phyloP scores from a whole-genome alignment of 2,329 filamentous ascomycete species.

The Fusarium nodosum region DNA sequence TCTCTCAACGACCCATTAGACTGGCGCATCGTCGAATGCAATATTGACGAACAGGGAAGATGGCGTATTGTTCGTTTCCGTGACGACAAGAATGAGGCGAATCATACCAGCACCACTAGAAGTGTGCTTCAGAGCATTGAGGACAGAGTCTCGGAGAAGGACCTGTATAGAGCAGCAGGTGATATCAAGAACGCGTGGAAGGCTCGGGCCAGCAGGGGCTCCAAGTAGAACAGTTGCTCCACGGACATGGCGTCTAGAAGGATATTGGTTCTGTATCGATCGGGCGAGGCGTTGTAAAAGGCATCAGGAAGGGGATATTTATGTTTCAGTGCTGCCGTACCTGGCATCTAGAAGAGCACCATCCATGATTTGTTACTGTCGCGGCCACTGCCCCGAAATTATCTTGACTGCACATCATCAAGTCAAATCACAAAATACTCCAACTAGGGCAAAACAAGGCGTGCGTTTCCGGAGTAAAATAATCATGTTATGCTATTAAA shows the following conservation, averaged over 20 bases:
- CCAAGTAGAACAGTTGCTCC: slow-evolving; percentile 63
- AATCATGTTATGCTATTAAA: slow-evolving; percentile 29
- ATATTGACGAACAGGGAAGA: slow-evolving; percentile 77
- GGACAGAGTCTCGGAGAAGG: slow-evolving; percentile 85
- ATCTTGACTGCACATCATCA: neutral
- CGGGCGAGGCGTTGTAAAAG: slow-evolving; percentile 43
- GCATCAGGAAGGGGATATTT: neutral
- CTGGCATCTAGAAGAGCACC: slow-evolving; percentile 3
- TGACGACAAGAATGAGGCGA: slow-evolving; percentile 92
- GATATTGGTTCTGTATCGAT: slow-evolving; percentile 34
- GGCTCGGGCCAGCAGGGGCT: slow-evolving; percentile 52
- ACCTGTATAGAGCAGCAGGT: slow-evolving; percentile 77
- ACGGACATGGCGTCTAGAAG: slow-evolving; percentile 33
- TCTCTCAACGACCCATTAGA: slow-evolving; percentile 79
- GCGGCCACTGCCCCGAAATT: neutral
- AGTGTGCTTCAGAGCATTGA: slow-evolving; percentile 92
- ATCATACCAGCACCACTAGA: slow-evolving; percentile 85
- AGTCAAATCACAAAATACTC: neutral
- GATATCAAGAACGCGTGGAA: slow-evolving; percentile 88
- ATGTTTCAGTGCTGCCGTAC: slow-evolving; percentile 1
- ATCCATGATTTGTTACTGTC: neutral
- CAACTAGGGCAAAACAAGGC: neutral
- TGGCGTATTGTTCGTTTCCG: slow-evolving; percentile 93
- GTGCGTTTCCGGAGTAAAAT: neutral
- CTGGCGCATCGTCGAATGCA: slow-evolving; percentile 91